Base-by-base conservation (phyloP, 768 basidiomycete species). In the Strobilomyces confusus region DNA sequence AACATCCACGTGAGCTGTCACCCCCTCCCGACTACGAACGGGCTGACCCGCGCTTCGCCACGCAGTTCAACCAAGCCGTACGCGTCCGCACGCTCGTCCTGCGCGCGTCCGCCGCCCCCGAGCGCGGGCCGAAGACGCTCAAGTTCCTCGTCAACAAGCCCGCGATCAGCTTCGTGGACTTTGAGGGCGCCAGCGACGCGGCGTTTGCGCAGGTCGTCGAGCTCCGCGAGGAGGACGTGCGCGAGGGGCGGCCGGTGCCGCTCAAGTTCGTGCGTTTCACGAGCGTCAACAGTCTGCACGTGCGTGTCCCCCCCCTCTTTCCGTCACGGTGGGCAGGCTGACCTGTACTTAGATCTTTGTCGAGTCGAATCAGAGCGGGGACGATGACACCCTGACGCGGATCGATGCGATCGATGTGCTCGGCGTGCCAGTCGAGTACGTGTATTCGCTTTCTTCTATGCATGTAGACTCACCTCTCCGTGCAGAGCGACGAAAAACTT, bases 201-300 rank as follows among this genome's bases (percentile, higher is more conserved):
- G 70, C 71, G 43, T 80, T 80, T 9, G 76, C 80, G 9, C 88
- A 90, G 67, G 71, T 82, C 25, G 44, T 89, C 32, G 75, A 76
- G 38, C 63, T 90, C 19, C 64, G 72, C 22, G 72, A 75, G 55
- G 78, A 78, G 30, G 77, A 81, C 56, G 77, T 77, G 6, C 59
- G 70, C 17, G 66, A 60, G 40, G 69, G 77, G 38, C 76, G 75
- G 20, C 73, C 66, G 41, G 73, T 88, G 40, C 58, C 73, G 15
- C 67, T 90, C 59, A 77, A 82, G 51, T 83, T 77, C 61, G 87
- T 89, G 15, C 75, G 84, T 30, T 89, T 91, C 66, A 87, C 87
- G 71, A 71, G 66, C 19, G 84, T 89, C 51, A 86, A 78, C 53
- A 80, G 77, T 44, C 65, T 90, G 25, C 83, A 86, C 65, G 88